Conservation (phyloP, 495 filamentous ascomycete species). For the Bombardia bombarda region DNA sequence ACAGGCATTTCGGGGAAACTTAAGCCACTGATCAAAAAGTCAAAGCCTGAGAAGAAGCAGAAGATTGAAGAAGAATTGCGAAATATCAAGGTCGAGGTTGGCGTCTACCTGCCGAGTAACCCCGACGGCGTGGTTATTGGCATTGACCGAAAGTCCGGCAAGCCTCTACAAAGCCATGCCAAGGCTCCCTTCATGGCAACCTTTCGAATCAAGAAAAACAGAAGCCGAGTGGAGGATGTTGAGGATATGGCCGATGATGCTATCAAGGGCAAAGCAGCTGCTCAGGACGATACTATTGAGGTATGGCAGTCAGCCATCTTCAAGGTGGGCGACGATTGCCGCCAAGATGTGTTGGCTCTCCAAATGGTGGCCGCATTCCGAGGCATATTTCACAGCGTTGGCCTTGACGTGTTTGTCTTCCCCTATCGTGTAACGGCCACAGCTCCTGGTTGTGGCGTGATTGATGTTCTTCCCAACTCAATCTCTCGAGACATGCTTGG, state of each 20-base stretch:
- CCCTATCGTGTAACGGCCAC: conserved; percentile 98
- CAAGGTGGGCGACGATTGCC: conserved; percentile 98
- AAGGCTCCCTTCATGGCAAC: conserved; percentile 99
- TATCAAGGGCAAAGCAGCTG: conserved; percentile 20
- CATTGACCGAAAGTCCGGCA: conserved; percentile 94
- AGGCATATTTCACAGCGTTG: conserved; percentile 88
- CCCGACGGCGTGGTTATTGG: conserved; percentile 95
- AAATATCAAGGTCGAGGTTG: conserved; percentile 92
- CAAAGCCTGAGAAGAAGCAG: conserved; percentile 95
- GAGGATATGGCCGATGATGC: conserved; percentile 37
- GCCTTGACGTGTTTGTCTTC: conserved; percentile 93
- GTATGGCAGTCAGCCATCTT: conserved; percentile 99
- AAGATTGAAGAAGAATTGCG: conserved; percentile 98
- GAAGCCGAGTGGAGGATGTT: conserved; percentile 33
- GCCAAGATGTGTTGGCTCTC: conserved; percentile 91
- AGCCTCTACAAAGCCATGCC: conserved; percentile 92
- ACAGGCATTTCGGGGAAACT: conserved; percentile 93
- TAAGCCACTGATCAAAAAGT: conserved; percentile 82
- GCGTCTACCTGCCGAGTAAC: conserved; percentile 94
- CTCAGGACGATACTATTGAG: conserved; percentile 57
- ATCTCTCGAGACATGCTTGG: conserved; percentile 99
- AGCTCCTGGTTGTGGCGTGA: conserved; percentile 94
- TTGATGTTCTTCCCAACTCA: conserved; percentile 93
- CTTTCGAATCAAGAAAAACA: conserved; percentile 85
- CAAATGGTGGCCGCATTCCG: conserved; percentile 98